Evolutionary conservation across 2,329 filamentous ascomycete species (phyloP), one percentile per base, ranked within the genome.

Genomic region (Fusarium concolor): DNA sequence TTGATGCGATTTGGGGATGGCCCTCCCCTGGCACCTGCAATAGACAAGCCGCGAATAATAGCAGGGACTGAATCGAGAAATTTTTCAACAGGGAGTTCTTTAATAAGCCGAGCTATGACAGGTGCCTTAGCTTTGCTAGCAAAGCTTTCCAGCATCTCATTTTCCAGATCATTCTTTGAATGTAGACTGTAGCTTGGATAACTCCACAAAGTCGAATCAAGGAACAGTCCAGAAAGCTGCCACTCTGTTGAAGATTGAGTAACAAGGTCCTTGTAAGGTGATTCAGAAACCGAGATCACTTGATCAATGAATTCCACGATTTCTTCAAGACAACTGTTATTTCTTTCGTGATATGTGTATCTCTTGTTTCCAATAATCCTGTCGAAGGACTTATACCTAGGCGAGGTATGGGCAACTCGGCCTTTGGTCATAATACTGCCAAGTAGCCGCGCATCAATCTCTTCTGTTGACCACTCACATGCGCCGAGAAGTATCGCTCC

Each of bases 201-300:
- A 4, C 6, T 4, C 31, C 22, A 49, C 3, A 2, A 4, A n/a
- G 6, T 1, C 5, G 2, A 10, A 4, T 39, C n/a, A 6, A 2
- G 10, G 10, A 39, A 20, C 0, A 22, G 1, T 7, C 37, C 37
- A 5, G n/a, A 8, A 12, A 22, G 37, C 3, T 39, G 37, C 37
- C 37, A 39, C 10, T 39, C 10, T 20, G 5, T 39, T 4, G 18
- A 43, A 4, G 3, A n/a, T 18, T 4, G 9, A 3, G 5, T 26
- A 10, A 12, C 37, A 22, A 10, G 35, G 10, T 9, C 33, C n/a
- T 29, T 9, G 42, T 31, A 14, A 0, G 22, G 29, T 2, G 6
- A 10, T n/a, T 17, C 10, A 0, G 6, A 7, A 10, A 11, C 14
- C 5, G 15, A 15, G 6, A 5, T 5, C 10, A 4, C n/a, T 8